A percentile compares a stretch with the other conserved stretches of the same genome.
phyloP scores from a whole-genome alignment of 805 yeast species.

The Cyberlindnera nakhonratchasimensis region DNA sequence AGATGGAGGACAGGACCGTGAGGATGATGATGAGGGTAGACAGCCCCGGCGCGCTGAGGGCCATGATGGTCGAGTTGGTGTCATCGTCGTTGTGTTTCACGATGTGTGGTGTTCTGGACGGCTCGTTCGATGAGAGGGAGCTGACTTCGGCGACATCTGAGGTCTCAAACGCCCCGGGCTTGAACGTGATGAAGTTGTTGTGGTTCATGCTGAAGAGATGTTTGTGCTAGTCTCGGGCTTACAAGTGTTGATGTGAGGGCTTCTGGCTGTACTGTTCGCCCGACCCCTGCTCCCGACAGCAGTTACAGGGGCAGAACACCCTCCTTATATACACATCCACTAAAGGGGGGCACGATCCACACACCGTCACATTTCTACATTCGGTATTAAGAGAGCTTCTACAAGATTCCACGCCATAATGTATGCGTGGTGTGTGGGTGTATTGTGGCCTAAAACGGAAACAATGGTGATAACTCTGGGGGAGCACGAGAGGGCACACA shows the following conservation, averaged over 20 bases:
- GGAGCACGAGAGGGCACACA: no score
- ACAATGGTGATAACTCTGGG: no score
- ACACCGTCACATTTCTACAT: no score
- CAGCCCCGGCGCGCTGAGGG: slow-evolving; percentile 48
- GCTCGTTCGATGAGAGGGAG: not conserved
- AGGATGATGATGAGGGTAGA: slow-evolving; percentile 62
- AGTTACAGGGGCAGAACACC: no score
- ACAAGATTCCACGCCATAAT: no score
- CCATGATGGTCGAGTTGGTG: slow-evolving; percentile 43
- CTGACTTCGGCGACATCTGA: not conserved
- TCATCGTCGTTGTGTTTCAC: slow-evolving; percentile 42
- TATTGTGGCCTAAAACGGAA: no score
- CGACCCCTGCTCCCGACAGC: no score
- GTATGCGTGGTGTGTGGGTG: no score
- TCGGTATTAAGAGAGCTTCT: no score
- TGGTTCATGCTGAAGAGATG: not conserved
- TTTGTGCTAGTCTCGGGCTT: not conserved
- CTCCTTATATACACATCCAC: no score
- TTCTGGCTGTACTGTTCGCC: not conserved
- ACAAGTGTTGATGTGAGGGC: not conserved
- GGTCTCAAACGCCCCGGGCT: slow-evolving; percentile 2
- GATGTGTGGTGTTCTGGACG: slow-evolving; percentile 3
- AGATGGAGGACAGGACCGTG: slow-evolving; percentile 78
- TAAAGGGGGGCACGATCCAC: no score
- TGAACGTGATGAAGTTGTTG: slow-evolving; percentile 2